Base-by-base conservation (phyloP, 2,329 filamentous ascomycete species). In the Nigrospora oryzae region DNA sequence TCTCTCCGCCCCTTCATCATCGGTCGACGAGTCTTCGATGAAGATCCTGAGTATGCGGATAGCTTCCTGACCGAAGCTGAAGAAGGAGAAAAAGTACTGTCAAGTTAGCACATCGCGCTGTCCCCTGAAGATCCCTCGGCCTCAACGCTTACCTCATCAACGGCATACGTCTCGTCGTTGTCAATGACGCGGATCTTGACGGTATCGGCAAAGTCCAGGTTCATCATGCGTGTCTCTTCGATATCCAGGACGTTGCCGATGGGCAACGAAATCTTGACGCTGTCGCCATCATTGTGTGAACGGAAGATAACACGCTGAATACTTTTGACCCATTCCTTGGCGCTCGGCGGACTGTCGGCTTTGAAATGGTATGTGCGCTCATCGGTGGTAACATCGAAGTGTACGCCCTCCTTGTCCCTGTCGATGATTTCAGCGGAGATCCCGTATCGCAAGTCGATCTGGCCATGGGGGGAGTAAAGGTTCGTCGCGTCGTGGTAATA, bases 31-130 rank as follows among this genome's bases (percentile, higher is more conserved):
- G 51, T 83, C 80, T 40, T 86, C 82, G 11, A 89, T 76, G 43
- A 94, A 69, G 36, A 80, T 78, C 50, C 80, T 86, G 42, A 98
- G 71, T 3, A 93, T 77, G 41, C 83, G 80, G 50, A 95, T 79
- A 13, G 89, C 91, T 55, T 95, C 87, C 56, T 86, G 82, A 7
- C 89, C 89, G 50, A 83, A 83, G 53, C 80, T 85, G 62, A 96
- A 95, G 65, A 97, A 97, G 0, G 90, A 93, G 63, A 98, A 97
- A 62, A 94, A 97, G 62, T 97, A 96, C 81, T 90, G 38, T 10
- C n/a, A 28, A 28, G 23, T 28, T 28, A 28, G 23, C 23, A 28
- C 23, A 4, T 28, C 10, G 5, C 5, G 7, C 23, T 28, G 23
- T 28, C 8, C 23, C 23, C 5, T 4, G 5, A 2, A 28, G 7